Evolutionary conservation across 176 grass and related monocot genomes (phyloP), one percentile per base, ranked within the genome.

Genomic region (Ensete ventricosum): DNA sequence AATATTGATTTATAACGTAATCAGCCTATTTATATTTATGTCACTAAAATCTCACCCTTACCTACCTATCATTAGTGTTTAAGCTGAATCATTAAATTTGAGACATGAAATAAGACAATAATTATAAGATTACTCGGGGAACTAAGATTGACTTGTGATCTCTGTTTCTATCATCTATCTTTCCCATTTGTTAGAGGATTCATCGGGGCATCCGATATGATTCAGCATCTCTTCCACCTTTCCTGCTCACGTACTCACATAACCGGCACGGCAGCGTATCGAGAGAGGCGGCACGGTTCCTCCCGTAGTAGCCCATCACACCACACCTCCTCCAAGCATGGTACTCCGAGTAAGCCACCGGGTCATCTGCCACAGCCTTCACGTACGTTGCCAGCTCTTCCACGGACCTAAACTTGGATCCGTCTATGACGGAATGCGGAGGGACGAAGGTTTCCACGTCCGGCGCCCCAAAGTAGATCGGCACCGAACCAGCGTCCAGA

Each of bases 281-380:
- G 9, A 96, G 89, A 81, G 87, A 88, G 77, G 91, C 77, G 75
- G 87, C 93, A n/a, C 87, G 89, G 53, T 86, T 77, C 71, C 73
- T 92, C 55, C 85, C 83, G 54, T 88, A 96, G 80, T 90, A 86
- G n/a, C 93, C 93, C 74, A 90, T 59, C 17, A 83, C 55, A 11
- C 93, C 93, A 20, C 93, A 96, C 19, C 89, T 86, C 80, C 93
- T 92, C 93, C 93, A 96, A 2, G 93, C 81, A 71, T 96, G 93
- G 82, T 92, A 96, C 77, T 96, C 93, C 0, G 89, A 87, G 82
- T 92, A 92, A 0, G 93, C 93, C 60, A 92, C 73, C 57, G 89
- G 89, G 58, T 96, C 89, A 64, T 92, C 86, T 54, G 82, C 93
- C 74, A 96, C 73, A 4, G 68, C 50, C 79, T 84, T 96, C 74